These are phyloP conservation scores for Daedaleopsis sinensis DNA, from an alignment of 768 basidiomycete species.

Conservation along the genomic window DNA sequence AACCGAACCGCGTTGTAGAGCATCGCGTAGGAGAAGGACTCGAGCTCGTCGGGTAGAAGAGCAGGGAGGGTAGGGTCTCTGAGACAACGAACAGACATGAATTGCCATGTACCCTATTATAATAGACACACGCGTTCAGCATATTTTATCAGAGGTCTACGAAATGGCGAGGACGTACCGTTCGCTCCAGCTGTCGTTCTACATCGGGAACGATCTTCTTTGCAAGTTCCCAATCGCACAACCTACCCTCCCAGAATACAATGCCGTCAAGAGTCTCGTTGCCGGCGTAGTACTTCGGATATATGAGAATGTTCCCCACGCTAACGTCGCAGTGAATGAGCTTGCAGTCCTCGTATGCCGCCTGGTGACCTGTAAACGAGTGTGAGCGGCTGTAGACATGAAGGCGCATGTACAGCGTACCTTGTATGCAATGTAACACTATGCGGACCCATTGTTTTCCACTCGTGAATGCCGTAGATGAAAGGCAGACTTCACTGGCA, in stretches of 20 bases:
- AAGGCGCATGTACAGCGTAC: neutral
- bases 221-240: too few relatives aligned
- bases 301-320: too few relatives aligned
- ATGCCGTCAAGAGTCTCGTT: neutral
- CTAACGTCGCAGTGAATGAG: conserved; percentile 17
- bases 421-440: neutral
- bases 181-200: too few relatives aligned
- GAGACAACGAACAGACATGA: conserved; percentile 17
- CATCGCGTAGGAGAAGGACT: conserved; percentile 20
- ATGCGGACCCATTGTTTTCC: neutral
- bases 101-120: conserved; percentile 30
- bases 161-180: too few relatives aligned
- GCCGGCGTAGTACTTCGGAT: neutral
- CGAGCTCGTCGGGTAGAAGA: conserved; percentile 22
- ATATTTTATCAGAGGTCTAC: too few relatives aligned
- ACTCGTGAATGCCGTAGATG: neutral
- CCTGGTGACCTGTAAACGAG: conserved; percentile 1
- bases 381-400: neutral
- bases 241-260: too few relatives aligned
- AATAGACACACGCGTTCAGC: neutral
- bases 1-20: conserved; percentile 7
- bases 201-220: too few relatives aligned
- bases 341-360: neutral
- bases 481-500: conserved; percentile 11
- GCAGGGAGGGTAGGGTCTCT: conserved; percentile 3